Evolutionary conservation across 1,139 yeast genomes (phyloP).

Genomic region (Tardiomyces blankii): DNA sequence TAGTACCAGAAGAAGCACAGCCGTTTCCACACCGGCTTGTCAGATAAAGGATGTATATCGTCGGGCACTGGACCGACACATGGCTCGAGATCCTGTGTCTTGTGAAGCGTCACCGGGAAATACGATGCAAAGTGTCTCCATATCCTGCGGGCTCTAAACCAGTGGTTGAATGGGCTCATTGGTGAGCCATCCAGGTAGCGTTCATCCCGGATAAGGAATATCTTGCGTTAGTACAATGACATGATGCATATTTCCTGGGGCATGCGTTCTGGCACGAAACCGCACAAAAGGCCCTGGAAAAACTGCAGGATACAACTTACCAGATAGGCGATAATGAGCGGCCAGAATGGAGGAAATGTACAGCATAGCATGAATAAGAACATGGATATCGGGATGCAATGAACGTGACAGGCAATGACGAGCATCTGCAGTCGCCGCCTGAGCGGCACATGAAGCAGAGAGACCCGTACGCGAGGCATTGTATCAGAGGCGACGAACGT

Average conservation of each 20-base stretch:
- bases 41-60: neutral
- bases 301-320: constrained; percentile 2
- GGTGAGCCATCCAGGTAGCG: constrained; percentile 69
- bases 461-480: constrained; percentile 6
- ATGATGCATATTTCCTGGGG: neutral
- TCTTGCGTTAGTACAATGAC: neutral
- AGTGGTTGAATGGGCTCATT: constrained; percentile 42
- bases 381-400: constrained; percentile 53
- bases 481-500: too few relatives aligned
- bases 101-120: constrained; percentile 71
- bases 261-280: neutral
- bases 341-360: constrained; percentile 65
- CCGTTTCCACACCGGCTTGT: neutral
- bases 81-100: constrained; percentile 62
- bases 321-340: constrained; percentile 36
- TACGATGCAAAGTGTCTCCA: constrained; percentile 72
- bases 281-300: neutral
- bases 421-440: constrained; percentile 55
- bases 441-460: constrained; percentile 20
- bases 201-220: constrained; percentile 46
- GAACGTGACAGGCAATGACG: constrained; percentile 66
- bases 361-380: constrained; percentile 46
- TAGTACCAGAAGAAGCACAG: constrained; percentile 1
- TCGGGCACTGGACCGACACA: constrained; percentile 34
- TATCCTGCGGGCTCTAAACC: constrained; percentile 46